These are phyloP conservation scores for Yamadazyma friedrichii DNA, from an alignment of 1,139 yeast genomes.

Conservation along the genomic window DNA sequence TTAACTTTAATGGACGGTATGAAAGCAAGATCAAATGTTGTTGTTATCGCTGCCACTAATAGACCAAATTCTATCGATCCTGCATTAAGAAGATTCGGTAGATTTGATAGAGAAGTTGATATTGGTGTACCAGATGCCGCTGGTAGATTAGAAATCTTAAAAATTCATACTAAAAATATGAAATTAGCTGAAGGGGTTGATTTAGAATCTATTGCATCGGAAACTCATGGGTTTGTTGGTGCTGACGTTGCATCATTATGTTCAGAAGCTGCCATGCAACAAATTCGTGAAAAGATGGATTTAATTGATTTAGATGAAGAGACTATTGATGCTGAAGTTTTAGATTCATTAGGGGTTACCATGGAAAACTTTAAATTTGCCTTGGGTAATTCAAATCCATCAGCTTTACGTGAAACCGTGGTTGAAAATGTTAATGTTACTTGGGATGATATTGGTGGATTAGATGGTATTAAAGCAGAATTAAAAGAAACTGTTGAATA, in stretches of 20 bases:
- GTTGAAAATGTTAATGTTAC: constrained; percentile 98
- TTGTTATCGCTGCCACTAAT: constrained; percentile 86
- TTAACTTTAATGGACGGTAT: constrained; percentile 98
- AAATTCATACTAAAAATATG: constrained; percentile 91
- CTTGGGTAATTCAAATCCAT: constrained; percentile 95
- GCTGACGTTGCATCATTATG: constrained; percentile 81
- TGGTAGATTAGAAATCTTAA: constrained; percentile 93
- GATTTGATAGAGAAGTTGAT: constrained; percentile 98
- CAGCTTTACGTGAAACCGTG: constrained; percentile 98
- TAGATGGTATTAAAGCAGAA: constrained; percentile 93
- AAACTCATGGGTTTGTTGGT: constrained; percentile 98
- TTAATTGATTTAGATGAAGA: constrained; percentile 96
- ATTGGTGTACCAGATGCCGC: constrained; percentile 99
- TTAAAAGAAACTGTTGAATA: constrained; percentile 98
- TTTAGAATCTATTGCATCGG: constrained; percentile 75
- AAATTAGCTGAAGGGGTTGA: constrained; percentile 94
- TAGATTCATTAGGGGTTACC: constrained; percentile 95
- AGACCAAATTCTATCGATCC: constrained; percentile 99
- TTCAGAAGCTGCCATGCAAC: constrained; percentile 95
- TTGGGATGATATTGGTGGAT: constrained; percentile 97
- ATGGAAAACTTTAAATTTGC: constrained; percentile 99
- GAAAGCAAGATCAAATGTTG: constrained; percentile 97
- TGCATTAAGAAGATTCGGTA: constrained; percentile 96
- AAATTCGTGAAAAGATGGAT: constrained; percentile 99
- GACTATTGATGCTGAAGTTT: constrained; percentile 94